Evolutionary conservation across 441 rosid genomes (phyloP).

Genomic region (Pelargonium fulgidum): DNA sequence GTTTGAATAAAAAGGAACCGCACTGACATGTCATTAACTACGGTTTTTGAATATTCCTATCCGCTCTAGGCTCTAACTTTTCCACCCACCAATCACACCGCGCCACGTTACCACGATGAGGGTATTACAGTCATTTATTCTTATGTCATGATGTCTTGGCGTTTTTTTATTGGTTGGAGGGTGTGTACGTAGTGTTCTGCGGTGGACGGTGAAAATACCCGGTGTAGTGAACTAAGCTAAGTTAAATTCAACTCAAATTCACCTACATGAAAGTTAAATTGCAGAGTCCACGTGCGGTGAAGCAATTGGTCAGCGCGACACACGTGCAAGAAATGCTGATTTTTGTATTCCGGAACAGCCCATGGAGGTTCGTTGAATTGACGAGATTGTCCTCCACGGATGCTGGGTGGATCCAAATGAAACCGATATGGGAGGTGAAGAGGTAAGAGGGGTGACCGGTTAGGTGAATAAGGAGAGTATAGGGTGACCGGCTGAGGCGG

Average conservation of each 20-base stretch:
- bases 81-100: not conserved
- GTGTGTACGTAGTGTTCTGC: no score
- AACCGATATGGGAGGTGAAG: slow-evolving; percentile 36
- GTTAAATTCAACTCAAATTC: slow-evolving; percentile 52
- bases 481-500: slow-evolving; percentile 34
- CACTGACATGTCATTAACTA: slow-evolving; percentile 25
- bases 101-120: no score
- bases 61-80: slow-evolving; percentile 17
- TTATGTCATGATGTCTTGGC: slow-evolving; percentile 24
- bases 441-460: slow-evolving; percentile 23
- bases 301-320: not conserved
- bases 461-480: slow-evolving; percentile 17
- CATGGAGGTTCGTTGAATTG: not conserved
- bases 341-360: slow-evolving; percentile 20
- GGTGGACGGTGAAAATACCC: no score
- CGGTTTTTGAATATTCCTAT: slow-evolving; percentile 23
- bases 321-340: not conserved
- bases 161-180: slow-evolving; percentile 7
- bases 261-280: slow-evolving; percentile 31
- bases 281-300: not conserved
- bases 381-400: not conserved
- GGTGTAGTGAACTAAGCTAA: no score
- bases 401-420: not conserved
- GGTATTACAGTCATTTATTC: no score
- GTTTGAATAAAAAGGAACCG: slow-evolving; percentile 32